phyloP scores from a whole-genome alignment of 2,329 filamentous ascomycete genomes.

The Arthrobotrys musiformis region DNA sequence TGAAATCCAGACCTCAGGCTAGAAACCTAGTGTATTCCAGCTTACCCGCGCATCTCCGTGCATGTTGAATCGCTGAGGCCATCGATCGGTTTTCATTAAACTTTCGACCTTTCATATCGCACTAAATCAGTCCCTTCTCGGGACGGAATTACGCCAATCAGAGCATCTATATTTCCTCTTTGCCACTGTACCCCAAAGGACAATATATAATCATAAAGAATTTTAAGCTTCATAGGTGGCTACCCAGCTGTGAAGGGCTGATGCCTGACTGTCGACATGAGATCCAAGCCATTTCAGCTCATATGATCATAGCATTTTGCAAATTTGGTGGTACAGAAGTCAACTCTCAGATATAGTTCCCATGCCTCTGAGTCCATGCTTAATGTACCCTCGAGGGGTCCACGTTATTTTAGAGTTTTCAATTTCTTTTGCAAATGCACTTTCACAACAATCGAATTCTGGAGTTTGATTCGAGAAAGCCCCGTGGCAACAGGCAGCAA shows the following conservation, averaged over 20 bases:
- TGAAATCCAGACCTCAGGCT: not conserved
- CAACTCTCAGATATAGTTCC: not conserved
- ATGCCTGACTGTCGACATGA: not conserved
- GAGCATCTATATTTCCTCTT: not conserved
- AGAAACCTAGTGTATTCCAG: too few relatives aligned
- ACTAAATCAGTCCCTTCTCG: not conserved
- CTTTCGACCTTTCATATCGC: not conserved
- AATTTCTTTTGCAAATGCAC: not conserved
- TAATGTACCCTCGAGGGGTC: not conserved
- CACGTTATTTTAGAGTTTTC: conserved; percentile 19
- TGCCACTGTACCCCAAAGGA: conserved; percentile 1
- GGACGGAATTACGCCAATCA: not conserved
- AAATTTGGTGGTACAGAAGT: conserved; percentile 5
- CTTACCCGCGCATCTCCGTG: not conserved
- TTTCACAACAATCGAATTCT: not conserved
- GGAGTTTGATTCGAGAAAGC: too few relatives aligned
- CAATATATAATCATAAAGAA: not conserved
- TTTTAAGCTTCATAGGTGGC: not conserved
- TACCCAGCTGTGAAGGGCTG: not conserved
- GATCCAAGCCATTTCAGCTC: not conserved
- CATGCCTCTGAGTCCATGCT: not conserved
- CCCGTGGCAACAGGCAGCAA: conserved; percentile 11
- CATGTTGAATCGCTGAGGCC: not conserved
- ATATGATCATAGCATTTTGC: too few relatives aligned
- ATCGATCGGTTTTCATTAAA: not conserved